Percentiles rank a stretch among this genome's conserved stretches.
phyloP scores from a whole-genome alignment of 2,329 filamentous ascomycete genomes.

The Plectosphaerella sp. region DNA sequence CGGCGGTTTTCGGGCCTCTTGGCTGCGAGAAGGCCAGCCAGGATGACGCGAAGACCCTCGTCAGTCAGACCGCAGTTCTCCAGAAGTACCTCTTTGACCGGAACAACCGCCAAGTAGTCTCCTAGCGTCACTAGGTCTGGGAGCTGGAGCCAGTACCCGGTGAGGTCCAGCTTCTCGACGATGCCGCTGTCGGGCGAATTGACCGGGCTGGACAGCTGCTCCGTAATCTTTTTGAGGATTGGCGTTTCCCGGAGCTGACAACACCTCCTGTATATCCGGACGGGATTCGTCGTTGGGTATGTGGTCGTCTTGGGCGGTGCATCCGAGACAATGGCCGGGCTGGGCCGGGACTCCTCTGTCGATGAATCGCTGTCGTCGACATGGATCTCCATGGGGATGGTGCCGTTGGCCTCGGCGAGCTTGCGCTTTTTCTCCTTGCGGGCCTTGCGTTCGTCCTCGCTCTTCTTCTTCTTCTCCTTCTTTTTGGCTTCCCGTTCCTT shows the following conservation, averaged over 20 bases:
- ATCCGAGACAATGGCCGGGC: constrained; percentile 13
- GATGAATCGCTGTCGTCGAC: constrained; percentile 64
- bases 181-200: constrained; percentile 66
- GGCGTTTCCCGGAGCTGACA: constrained; percentile 92
- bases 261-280: constrained; percentile 88
- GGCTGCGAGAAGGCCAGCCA: constrained; percentile 80
- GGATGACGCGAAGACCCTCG: constrained; percentile 78
- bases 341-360: constrained; percentile 17
- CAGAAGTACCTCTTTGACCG: constrained; percentile 78
- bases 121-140: constrained; percentile 82
- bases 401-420: constrained; percentile 82
- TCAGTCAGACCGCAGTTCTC: constrained; percentile 86
- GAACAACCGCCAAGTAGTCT: constrained; percentile 91
- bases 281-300: constrained; percentile 78
- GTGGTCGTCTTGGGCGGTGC: constrained; percentile 45
- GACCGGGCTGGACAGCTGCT: constrained; percentile 73
- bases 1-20: constrained; percentile 59
- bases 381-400: constrained; percentile 77
- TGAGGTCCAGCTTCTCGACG: constrained; percentile 78
- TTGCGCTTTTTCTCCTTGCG: constrained; percentile 84
- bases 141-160: constrained; percentile 77
- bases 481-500: constrained; percentile 58
- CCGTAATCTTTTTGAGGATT: constrained; percentile 85
- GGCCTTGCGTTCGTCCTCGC: constrained; percentile 87
- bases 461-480: constrained; percentile 94